Conservation (phyloP, 2,329 filamentous ascomycete genomes). For the Sphaerulina vaccinii region DNA sequence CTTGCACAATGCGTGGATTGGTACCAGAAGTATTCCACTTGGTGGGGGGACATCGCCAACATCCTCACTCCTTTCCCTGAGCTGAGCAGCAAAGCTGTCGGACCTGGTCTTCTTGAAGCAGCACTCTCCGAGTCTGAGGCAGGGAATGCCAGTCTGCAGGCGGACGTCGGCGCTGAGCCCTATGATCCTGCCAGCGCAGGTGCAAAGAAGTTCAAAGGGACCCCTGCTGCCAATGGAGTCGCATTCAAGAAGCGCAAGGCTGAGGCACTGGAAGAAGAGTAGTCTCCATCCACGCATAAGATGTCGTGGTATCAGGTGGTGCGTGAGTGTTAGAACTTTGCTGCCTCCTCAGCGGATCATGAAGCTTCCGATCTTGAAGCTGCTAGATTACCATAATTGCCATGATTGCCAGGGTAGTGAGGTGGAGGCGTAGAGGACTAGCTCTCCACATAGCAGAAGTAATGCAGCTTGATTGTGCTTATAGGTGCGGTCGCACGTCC, state of each 20-base stretch:
- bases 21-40: constrained; percentile 66
- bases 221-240: constrained; percentile 9
- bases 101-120: background rate
- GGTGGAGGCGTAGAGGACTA: no score
- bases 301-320: background rate
- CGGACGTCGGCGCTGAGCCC: constrained; percentile 16
- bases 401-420: no score
- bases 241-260: constrained; percentile 30
- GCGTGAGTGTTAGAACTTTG: background rate
- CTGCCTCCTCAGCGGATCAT: no score
- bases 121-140: background rate
- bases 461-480: no score
- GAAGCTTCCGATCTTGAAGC: no score
- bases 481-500: no score
- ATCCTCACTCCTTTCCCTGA: constrained; percentile 64
- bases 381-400: no score
- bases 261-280: constrained; percentile 24
- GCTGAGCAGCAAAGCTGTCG: constrained; percentile 14
- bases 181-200: constrained; percentile 7
- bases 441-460: no score
- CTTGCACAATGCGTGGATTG: constrained; percentile 65
- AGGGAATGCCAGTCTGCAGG: constrained; percentile 5
- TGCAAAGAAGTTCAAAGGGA: constrained; percentile 11
- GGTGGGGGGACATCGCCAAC: constrained; percentile 71
- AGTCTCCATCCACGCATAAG: background rate